phyloP scores from a whole-genome alignment of 2,329 filamentous ascomycete species.

The Talaromyces sp. region DNA sequence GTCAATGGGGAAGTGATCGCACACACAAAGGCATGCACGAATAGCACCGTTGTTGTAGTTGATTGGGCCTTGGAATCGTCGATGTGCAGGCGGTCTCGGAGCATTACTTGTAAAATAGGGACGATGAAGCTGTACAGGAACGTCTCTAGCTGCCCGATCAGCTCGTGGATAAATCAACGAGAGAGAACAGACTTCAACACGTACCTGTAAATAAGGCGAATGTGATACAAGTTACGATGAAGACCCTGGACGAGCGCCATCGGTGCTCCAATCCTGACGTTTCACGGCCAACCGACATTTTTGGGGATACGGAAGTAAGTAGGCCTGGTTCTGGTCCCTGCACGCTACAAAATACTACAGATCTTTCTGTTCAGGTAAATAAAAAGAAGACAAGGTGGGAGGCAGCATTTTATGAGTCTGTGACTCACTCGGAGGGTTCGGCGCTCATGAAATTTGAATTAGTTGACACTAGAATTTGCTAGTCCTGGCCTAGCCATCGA shows the following conservation, averaged over 20 bases:
- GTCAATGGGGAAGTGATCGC: conserved; percentile 21
- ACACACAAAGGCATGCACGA: conserved; percentile 21
- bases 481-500: not conserved
- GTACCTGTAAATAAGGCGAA: conserved; percentile 9
- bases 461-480: not conserved
- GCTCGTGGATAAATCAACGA: not conserved
- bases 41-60: conserved; percentile 22
- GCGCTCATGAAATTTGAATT: not conserved
- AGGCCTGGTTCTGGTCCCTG: not conserved
- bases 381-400: not conserved
- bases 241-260: conserved; percentile 7
- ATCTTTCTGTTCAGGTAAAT: not conserved
- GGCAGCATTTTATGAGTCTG: not conserved
- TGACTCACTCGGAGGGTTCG: not conserved
- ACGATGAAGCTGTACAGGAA: conserved; percentile 29
- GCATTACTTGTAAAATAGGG: conserved; percentile 25
- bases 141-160: conserved; percentile 17
- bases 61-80: conserved; percentile 20
- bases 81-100: conserved; percentile 23
- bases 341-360: not conserved
- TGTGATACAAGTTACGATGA: conserved; percentile 9
- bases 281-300: not conserved
- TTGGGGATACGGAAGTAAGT: not conserved
- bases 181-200: not conserved
- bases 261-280: not conserved